Evolutionary conservation across 2,329 filamentous ascomycete species (phyloP).

Genomic region (Aquanectria penicillioides): DNA sequence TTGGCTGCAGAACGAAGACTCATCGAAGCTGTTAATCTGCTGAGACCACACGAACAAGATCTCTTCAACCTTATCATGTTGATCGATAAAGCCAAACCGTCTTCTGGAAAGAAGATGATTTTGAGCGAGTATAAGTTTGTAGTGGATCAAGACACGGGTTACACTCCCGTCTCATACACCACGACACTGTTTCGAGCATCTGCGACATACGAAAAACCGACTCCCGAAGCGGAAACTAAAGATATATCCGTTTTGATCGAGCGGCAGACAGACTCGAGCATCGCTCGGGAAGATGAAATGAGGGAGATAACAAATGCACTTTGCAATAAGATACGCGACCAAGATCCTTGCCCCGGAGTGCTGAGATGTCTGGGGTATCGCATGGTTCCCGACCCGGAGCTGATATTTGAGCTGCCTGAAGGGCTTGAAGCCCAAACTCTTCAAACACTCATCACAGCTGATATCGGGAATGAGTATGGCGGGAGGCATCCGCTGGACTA

Average conservation of each 20-base stretch:
- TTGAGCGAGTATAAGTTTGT: not conserved
- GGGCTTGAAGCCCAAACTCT: not conserved
- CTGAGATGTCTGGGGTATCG: not conserved
- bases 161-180: not conserved
- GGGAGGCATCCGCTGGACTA: not conserved
- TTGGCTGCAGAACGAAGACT: not conserved
- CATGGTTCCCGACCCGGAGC: not conserved
- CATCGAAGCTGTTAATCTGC: not conserved
- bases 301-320: not conserved
- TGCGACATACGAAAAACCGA: not conserved
- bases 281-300: not conserved
- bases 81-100: not conserved
- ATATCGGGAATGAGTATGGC: not conserved
- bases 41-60: not conserved
- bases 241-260: not conserved
- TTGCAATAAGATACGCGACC: not conserved
- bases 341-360: not conserved
- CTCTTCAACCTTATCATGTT: not conserved
- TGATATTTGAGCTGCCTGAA: not conserved
- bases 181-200: not conserved
- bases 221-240: not conserved
- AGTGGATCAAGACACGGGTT: not conserved
- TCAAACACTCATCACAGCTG: not conserved
- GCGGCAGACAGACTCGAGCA: not conserved
- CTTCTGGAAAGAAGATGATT: not conserved